Percentiles rank a stretch among this genome's conserved stretches.
These are phyloP conservation scores for Crucibulum laeve DNA, from an alignment of 768 basidiomycete genomes.

Conservation along the genomic window DNA sequence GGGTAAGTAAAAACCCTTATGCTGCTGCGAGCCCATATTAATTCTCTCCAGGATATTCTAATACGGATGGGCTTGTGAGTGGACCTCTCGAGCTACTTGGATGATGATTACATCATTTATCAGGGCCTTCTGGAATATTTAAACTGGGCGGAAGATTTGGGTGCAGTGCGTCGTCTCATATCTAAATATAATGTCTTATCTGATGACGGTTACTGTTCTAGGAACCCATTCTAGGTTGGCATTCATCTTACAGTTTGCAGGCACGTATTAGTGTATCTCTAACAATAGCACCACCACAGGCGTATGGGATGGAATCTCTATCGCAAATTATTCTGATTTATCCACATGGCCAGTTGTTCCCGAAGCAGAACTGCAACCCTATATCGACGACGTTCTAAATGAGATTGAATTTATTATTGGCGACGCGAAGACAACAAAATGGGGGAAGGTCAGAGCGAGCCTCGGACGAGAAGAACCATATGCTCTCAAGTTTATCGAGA, in stretches of 20 bases:
- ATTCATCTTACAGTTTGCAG: background rate
- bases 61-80: conserved; percentile 48
- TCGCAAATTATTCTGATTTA: conserved; percentile 29
- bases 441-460: conserved; percentile 39
- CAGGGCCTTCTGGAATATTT: conserved; percentile 37
- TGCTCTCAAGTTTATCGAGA: conserved; percentile 39
- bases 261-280: background rate
- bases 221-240: conserved; percentile 1
- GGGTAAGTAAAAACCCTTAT: conserved; percentile 30
- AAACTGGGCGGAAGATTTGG: conserved; percentile 35
- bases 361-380: conserved; percentile 26
- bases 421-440: conserved; percentile 35
- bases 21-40: background rate
- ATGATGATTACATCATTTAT: background rate
- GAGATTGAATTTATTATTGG: conserved; percentile 56
- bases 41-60: conserved; percentile 38
- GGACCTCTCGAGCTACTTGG: background rate
- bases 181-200: background rate
- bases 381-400: conserved; percentile 27
- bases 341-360: conserved; percentile 29
- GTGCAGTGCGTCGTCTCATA: conserved; percentile 16
- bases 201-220: background rate
- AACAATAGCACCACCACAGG: conserved; percentile 8
- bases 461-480: conserved; percentile 53
- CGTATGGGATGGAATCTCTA: conserved; percentile 22